Percentiles rank a stretch among this genome's conserved stretches.
Evolutionary conservation across 2,329 filamentous ascomycete genomes (phyloP).

Genomic region (Macrophomina pseudophaseolina): DNA sequence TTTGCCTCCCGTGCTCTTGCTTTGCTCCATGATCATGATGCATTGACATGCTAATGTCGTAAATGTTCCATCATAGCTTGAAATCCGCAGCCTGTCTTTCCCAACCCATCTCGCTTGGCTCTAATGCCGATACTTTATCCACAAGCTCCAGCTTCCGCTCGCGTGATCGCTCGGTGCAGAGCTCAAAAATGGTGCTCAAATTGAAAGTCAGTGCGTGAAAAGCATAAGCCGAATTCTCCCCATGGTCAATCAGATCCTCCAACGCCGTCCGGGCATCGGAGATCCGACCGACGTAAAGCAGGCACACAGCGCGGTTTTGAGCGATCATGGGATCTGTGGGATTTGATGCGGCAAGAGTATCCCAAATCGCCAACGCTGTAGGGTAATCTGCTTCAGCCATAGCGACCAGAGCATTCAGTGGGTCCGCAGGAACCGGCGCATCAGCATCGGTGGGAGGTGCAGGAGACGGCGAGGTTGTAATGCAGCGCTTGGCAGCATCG

Average conservation of each 20-base stretch:
- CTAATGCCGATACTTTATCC: conserved; percentile 68
- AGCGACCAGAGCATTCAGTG: conserved; percentile 71
- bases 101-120: conserved; percentile 62
- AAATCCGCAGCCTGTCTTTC: conserved; percentile 76
- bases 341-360: conserved; percentile 52
- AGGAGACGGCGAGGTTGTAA: conserved; percentile 40
- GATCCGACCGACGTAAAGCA: conserved; percentile 81
- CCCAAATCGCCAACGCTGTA: conserved; percentile 68
- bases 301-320: conserved; percentile 83
- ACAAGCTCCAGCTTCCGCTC: conserved; percentile 73
- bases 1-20: neutral
- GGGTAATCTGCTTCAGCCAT: conserved; percentile 80
- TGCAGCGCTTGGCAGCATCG: conserved; percentile 65
- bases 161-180: conserved; percentile 79
- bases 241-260: conserved; percentile 66
- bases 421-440: conserved; percentile 36
- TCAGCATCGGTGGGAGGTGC: conserved; percentile 11
- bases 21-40: neutral
- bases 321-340: conserved; percentile 70
- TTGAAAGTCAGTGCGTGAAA: conserved; percentile 89
- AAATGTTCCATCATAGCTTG: conserved; percentile 62
- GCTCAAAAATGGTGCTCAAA: conserved; percentile 86
- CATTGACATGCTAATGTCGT: neutral
- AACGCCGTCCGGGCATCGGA: conserved; percentile 66
- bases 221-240: conserved; percentile 52